Percentiles rank a stretch among this genome's conserved stretches.
Conservation (phyloP, 371 early-diverging fungal genomes). For the Mucor saturninus region DNA sequence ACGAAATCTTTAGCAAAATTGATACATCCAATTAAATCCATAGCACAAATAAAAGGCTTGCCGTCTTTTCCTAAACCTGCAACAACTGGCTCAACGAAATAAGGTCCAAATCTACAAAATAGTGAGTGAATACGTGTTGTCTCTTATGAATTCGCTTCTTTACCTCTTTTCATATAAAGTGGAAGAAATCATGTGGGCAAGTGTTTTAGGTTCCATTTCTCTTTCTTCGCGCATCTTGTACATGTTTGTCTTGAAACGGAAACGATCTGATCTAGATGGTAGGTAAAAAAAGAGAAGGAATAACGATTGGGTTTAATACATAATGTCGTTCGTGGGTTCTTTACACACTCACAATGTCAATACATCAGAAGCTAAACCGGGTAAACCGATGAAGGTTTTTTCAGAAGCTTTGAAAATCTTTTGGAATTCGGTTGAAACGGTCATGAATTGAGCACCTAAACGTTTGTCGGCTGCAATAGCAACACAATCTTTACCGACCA, state of each 20-base stretch:
- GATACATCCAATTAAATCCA: conserved; percentile 98
- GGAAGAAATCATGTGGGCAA: conserved; percentile 95
- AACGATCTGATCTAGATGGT: conserved; percentile 74
- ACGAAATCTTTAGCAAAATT: conserved; percentile 96
- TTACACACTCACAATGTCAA: conserved; percentile 81
- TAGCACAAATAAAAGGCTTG: conserved; percentile 93
- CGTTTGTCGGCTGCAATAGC: conserved; percentile 98
- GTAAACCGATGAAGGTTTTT: conserved; percentile 88
- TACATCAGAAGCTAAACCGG: conserved; percentile 98
- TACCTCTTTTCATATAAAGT: conserved; percentile 96
- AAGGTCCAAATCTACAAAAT: conserved; percentile 89
- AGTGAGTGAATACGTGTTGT: background rate
- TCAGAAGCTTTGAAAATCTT: conserved; percentile 93
- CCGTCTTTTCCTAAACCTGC: conserved; percentile 95
- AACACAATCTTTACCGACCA: conserved; percentile 98
- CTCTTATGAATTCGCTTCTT: background rate
- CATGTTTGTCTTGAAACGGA: conserved; percentile 96
- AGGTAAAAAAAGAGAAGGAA: background rate
- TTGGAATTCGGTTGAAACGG: conserved; percentile 91
- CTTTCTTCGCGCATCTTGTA: conserved; percentile 97
- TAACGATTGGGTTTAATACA: background rate
- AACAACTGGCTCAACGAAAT: conserved; percentile 94
- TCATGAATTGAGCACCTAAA: conserved; percentile 92
- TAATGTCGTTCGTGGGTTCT: too few species aligned
- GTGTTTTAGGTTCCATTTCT: conserved; percentile 94